Percentiles rank a stretch among this genome's conserved stretches.
These are phyloP conservation scores for Gentiana straminea DNA, from an alignment of 257 asterid species.

Conservation along the genomic window DNA sequence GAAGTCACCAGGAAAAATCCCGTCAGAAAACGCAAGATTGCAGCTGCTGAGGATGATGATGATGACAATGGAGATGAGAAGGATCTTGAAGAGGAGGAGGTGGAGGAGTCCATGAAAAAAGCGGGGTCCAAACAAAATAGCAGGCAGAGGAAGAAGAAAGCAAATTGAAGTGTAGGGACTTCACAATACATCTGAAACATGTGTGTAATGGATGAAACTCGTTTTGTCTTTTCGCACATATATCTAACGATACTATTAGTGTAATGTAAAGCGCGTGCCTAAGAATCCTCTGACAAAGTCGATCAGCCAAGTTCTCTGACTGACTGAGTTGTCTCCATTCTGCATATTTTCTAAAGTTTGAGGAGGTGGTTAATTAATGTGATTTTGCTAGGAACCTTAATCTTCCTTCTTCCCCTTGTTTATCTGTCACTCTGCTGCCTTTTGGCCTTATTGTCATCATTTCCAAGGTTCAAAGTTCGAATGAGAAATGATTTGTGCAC, in stretches of 20 bases:
- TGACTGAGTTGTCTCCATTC: not conserved
- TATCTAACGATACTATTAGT: no score
- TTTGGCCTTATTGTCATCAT: not conserved
- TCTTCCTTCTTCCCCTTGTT: not conserved
- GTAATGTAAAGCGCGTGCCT: no score
- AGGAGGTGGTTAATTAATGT: not conserved
- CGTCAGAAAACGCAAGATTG: conserved; percentile 35
- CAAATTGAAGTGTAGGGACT: conserved; percentile 7
- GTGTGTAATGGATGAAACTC: no score
- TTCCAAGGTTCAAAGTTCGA: no score
- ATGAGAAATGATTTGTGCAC: no score
- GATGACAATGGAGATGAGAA: conserved; percentile 16
- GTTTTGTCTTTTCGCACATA: no score
- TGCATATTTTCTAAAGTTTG: not conserved
- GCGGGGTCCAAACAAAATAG: conserved; percentile 23
- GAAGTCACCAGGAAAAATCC: conserved; percentile 31
- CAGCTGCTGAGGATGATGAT: conserved; percentile 24
- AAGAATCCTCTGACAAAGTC: conserved; percentile 1
- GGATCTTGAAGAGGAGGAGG: conserved; percentile 16
- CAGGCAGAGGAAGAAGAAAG: conserved; percentile 34
- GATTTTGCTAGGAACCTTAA: not conserved
- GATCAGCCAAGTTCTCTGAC: not conserved
- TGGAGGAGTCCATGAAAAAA: conserved; percentile 26
- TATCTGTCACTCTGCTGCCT: not conserved
- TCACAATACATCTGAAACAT: no score